A percentile compares a stretch with the other conserved stretches of the same genome.
Evolutionary conservation across 2,329 filamentous ascomycete genomes (phyloP).

Genomic region (Diplodia mutila): DNA sequence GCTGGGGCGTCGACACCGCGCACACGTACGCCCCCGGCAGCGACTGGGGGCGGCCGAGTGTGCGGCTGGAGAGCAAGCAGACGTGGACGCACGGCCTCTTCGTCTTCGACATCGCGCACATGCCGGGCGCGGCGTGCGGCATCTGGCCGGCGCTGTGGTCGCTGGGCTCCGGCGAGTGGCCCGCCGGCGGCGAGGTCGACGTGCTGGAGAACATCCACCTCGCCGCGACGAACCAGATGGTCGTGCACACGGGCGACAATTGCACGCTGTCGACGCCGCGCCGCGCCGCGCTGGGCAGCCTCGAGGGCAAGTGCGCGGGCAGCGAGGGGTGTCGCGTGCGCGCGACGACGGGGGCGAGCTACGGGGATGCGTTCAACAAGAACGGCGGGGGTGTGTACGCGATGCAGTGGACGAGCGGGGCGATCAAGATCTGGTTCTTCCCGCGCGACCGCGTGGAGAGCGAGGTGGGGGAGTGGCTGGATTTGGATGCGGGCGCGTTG

Average conservation of each 20-base stretch:
- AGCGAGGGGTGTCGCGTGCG: conserved; percentile 30
- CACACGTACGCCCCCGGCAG: conserved; percentile 47
- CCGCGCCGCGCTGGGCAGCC: background rate
- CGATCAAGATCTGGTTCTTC: conserved; percentile 34
- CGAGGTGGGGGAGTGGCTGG: conserved; percentile 46
- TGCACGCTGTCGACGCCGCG: conserved; percentile 30
- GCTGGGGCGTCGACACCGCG: conserved; percentile 41
- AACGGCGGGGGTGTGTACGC: conserved; percentile 40
- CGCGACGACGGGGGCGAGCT: conserved; percentile 16
- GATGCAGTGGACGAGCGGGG: conserved; percentile 32
- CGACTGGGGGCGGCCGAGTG: conserved; percentile 34
- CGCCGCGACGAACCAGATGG: conserved; percentile 28
- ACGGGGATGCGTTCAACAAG: conserved; percentile 31
- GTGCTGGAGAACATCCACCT: conserved; percentile 32
- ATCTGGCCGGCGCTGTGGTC: conserved; percentile 49
- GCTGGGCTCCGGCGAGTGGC: conserved; percentile 35
- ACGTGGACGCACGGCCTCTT: conserved; percentile 46
- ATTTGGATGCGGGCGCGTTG: conserved; percentile 13
- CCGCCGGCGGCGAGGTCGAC: conserved; percentile 34
- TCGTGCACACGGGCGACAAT: conserved; percentile 26
- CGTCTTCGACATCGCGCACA: conserved; percentile 43
- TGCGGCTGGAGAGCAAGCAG: conserved; percentile 43
- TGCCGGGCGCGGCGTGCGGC: conserved; percentile 37
- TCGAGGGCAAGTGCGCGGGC: background rate
- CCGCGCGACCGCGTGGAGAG: conserved; percentile 33